phyloP scores from a whole-genome alignment of 1,284 basidiomycete species.

The Sparassis latifolia region DNA sequence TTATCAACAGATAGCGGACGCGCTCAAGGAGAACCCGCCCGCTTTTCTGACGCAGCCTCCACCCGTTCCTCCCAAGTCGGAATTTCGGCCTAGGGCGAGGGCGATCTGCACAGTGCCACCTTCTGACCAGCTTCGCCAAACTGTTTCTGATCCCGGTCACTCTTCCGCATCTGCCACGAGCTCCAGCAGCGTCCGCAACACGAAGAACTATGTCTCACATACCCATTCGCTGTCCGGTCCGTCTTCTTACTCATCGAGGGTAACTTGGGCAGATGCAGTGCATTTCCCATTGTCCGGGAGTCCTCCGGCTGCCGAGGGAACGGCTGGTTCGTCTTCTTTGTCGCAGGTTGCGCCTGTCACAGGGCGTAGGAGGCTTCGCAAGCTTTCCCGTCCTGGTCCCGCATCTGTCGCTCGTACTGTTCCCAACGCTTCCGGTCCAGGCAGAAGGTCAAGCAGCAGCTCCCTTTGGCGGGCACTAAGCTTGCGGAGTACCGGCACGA shows the following conservation, averaged over 20 bases:
- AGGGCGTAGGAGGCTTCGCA: conserved; percentile 2
- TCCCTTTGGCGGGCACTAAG: conserved; percentile 5
- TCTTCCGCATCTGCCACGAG: conserved; percentile 7
- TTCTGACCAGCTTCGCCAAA: conserved; percentile 11
- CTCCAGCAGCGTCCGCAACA: conserved; percentile 12
- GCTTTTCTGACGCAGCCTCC: conserved; percentile 7
- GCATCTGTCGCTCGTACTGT: neutral
- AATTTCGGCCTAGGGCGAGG: conserved; percentile 5
- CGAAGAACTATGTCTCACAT: neutral
- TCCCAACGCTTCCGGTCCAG: neutral
- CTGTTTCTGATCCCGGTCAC: conserved; percentile 16
- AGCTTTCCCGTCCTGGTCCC: neutral
- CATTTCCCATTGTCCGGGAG: conserved; percentile 5
- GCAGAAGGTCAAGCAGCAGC: neutral
- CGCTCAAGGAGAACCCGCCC: conserved; percentile 4
- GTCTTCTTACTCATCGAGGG: conserved; percentile 2
- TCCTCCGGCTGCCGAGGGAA: neutral
- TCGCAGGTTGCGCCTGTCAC: conserved; percentile 1
- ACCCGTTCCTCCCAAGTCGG: conserved; percentile 12
- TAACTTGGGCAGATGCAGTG: conserved; percentile 7
- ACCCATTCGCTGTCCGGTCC: conserved; percentile 1
- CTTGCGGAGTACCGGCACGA: neutral
- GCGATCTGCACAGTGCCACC: conserved; percentile 15
- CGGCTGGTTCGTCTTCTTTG: neutral
- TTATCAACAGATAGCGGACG: conserved; percentile 6